Base-by-base conservation (phyloP, 2,329 filamentous ascomycete genomes). In the Pseudogymnoascus sp. region DNA sequence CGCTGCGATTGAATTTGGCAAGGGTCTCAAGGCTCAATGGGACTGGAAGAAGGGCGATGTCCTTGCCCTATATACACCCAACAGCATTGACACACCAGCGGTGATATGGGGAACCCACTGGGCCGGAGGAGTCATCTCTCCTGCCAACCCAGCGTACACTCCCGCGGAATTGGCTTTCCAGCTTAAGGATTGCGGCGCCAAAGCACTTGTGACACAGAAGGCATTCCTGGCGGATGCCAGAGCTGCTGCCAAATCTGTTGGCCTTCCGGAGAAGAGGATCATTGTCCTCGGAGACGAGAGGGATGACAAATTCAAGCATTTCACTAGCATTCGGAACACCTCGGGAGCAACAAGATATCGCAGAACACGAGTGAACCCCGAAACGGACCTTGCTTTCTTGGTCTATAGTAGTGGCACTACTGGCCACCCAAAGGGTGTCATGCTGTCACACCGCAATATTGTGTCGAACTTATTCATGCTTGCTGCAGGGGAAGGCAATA, bases 351-450 rank as follows among this genome's bases (percentile, higher is more conserved):
- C 80, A 2, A 80, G 83, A 67, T 85, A 83, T 70, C 80, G 84
- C 16, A 82, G 82, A 63, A 79, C 85, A 4, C 86, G 83, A 69
- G 76, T 91, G 61, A 80, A 89, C 60, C 84, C 90, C 0, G 80
- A 82, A 60, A 86, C 85, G 64, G 91, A 96, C 72, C 74, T 95
- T 26, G 88, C 91, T 0, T 96, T 95, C 71, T 76, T 97, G 64
- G 91, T 96, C 0, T 97, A 96, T 51, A 91, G 87, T 60, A 93
- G 88, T 6, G 93, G 93, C 6, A 97, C 93, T 0, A 97, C 93
- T 0, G 93, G 93, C 1, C 78, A 92, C 61, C 93, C 93, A 0
- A 97, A 97, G 75, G 93, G 93, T 14, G 93, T 97, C 12, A 89
- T 91, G 83, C 80, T 97, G 34, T 89, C 86, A 6, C 93, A 97